A percentile compares a stretch with the other conserved stretches of the same genome.
phyloP scores from a whole-genome alignment of 345 rosid genomes.

The Linum trigynum region DNA sequence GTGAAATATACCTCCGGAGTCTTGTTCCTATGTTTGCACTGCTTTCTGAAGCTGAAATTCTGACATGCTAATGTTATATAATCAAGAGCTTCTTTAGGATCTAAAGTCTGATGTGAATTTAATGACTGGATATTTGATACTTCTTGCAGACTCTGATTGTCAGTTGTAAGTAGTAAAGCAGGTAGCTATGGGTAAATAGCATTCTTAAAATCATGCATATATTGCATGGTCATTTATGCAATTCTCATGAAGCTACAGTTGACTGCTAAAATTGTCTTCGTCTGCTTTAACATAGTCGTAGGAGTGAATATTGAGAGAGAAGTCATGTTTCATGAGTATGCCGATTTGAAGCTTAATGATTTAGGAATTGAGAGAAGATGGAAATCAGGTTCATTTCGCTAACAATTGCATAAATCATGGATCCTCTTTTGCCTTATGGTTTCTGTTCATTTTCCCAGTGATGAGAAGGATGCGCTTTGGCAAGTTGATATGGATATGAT shows the following conservation, averaged over 20 bases:
- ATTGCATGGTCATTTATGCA: background rate
- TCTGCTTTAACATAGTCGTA: background rate
- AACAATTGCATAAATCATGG: background rate
- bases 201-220: background rate
- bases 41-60: background rate
- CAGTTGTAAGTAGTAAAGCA: background rate
- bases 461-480: conserved; percentile 47
- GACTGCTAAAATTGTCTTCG: background rate
- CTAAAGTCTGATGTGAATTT: no score
- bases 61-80: background rate
- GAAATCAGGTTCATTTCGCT: background rate
- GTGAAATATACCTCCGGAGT: conserved; percentile 23
- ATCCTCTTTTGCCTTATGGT: background rate
- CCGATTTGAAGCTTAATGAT: background rate
- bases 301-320: background rate
- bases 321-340: background rate
- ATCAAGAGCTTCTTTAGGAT: background rate
- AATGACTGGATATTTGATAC: no score
- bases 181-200: background rate
- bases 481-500: conserved; percentile 86
- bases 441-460: conserved; percentile 39
- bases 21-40: background rate
- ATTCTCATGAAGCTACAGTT: background rate
- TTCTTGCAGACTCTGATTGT: background rate
- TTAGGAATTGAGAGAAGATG: background rate